phyloP scores from a whole-genome alignment of 371 early-diverging fungal species.

The Chytridiales sp. region DNA sequence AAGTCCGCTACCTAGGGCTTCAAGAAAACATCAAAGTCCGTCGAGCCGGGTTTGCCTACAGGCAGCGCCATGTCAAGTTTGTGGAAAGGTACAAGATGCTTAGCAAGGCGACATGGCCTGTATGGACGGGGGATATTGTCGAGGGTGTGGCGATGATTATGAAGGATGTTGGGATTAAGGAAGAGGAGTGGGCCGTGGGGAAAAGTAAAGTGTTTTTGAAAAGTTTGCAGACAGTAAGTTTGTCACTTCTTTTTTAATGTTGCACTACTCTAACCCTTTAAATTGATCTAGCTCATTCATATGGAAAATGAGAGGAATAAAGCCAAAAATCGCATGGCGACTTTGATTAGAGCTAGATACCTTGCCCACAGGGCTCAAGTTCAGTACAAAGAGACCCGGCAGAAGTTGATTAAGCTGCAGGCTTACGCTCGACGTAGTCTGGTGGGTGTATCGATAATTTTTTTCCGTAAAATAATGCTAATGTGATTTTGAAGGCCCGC shows the following conservation, averaged over 20 bases:
- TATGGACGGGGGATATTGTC: neutral
- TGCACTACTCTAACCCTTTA: neutral
- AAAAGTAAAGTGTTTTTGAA: conserved; percentile 30
- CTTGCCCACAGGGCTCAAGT: neutral
- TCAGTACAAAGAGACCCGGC: neutral
- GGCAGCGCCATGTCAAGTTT: conserved; percentile 26
- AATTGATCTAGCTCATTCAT: neutral
- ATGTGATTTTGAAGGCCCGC: no score
- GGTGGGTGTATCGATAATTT: neutral
- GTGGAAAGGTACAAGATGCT: conserved; percentile 27
- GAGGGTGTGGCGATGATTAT: conserved; percentile 16
- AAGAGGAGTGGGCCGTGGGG: conserved; percentile 23
- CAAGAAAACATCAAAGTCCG: conserved; percentile 35
- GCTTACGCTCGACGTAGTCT: conserved; percentile 3
- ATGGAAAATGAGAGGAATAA: conserved; percentile 5
- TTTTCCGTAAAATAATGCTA: no score
- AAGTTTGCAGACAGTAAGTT: conserved; percentile 12
- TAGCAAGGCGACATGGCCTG: conserved; percentile 9
- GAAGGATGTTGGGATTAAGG: neutral
- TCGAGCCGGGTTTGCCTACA: conserved; percentile 33
- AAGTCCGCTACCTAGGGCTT: conserved; percentile 85
- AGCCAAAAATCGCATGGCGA: conserved; percentile 9
- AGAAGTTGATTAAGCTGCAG: neutral
- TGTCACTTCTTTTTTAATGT: no score
- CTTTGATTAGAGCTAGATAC: conserved; percentile 3